Evolutionary conservation across 73 alveolate species (phyloP), one percentile per base, ranked within the genome.

Genomic region (Effrenium voratum): DNA sequence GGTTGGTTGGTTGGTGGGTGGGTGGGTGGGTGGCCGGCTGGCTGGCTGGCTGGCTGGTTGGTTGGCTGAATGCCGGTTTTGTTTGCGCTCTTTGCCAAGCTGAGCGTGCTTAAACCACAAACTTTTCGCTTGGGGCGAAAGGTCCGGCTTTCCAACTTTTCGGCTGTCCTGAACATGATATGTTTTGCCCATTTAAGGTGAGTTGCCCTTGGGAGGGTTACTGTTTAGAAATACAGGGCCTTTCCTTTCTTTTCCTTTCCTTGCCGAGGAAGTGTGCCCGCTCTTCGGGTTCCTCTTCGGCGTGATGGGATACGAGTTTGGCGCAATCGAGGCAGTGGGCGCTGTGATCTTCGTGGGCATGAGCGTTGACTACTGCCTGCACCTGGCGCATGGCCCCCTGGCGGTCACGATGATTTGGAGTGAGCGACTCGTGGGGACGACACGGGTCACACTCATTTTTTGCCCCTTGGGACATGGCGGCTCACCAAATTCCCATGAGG

Each of bases 311-410:
- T 85, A 57, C 44, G 81, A 85, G 60, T 85, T 85, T 66, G 93
- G 93, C n/a, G 93, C 93, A 55, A 85, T 85, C n/a, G 93, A 85
- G 57, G 93, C 93, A 10, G 59, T 85, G 26, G 93, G 93, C 24
- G 79, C 73, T 3, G 93, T 85, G 44, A 85, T 66, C 72, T 85
- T 85, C n/a, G 93, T 85, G 13, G 93, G 93, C 16, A 85, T 85
- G 93, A 85, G 93, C 49, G 93, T 85, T 38, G 93, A 85, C 93
- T 85, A 85, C 81, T 85, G 93, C 60, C 63, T 85, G 79, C 93
- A 85, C 80, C 40, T 85, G 93, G 93, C 93, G 12, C 93, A 85
- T 28, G 93, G 93, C 82, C 3, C n/a, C 82, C 38, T n/a, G 30
- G 30, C 73, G 2, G 73, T n/a, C 30, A 0, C 22, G 30, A 19